A percentile compares a stretch with the other conserved stretches of the same genome.
These are phyloP conservation scores for Avena insularis DNA, from an alignment of 176 grass and related monocot species.

Conservation along the genomic window DNA sequence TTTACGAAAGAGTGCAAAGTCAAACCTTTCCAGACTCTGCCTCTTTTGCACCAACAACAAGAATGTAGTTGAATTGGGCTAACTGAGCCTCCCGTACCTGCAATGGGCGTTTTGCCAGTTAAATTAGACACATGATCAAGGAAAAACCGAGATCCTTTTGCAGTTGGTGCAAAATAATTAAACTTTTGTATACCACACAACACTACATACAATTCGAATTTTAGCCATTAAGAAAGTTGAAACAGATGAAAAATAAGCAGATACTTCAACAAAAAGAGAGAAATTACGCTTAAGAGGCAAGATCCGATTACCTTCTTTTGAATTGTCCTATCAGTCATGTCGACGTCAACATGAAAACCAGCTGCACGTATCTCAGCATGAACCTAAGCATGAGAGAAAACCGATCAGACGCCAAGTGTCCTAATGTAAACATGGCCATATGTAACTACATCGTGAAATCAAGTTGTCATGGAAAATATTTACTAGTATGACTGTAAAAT, in stretches of 20 bases:
- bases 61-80: constrained; percentile 95
- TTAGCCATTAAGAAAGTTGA: background rate
- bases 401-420: background rate
- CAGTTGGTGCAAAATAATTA: background rate
- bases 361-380: constrained; percentile 65
- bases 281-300: constrained; percentile 1
- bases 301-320: constrained; percentile 85
- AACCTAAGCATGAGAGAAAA: constrained; percentile 59
- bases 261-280: background rate
- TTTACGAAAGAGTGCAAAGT: background rate
- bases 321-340: constrained; percentile 85
- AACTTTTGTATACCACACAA: background rate
- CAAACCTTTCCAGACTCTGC: constrained; percentile 71
- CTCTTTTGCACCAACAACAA: constrained; percentile 93
- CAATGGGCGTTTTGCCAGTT: background rate
- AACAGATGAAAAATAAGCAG: background rate
- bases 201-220: background rate
- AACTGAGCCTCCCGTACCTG: constrained; percentile 93
- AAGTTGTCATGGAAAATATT: background rate
- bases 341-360: constrained; percentile 87
- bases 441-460: background rate
- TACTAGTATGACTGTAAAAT: background rate
- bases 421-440: background rate
- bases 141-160: background rate
- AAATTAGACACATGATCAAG: background rate